These are phyloP conservation scores for Croton setiger DNA, from an alignment of 441 rosid genomes.

Conservation along the genomic window DNA sequence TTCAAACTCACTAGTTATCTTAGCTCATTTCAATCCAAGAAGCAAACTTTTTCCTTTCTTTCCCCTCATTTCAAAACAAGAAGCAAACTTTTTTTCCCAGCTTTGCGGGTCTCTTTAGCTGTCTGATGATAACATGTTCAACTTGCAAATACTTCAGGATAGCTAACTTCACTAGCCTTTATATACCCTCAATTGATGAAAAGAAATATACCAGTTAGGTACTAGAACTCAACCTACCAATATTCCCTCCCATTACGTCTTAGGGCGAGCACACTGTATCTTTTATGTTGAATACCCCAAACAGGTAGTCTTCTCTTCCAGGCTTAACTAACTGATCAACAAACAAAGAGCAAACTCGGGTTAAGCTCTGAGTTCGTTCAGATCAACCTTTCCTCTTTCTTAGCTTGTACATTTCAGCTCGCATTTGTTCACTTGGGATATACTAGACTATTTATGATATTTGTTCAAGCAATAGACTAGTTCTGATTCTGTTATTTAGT, in stretches of 20 bases:
- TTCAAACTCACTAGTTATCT: too few species aligned
- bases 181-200: background rate
- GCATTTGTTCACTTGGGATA: conserved; percentile 5
- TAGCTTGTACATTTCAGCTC: background rate
- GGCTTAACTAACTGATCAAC: background rate
- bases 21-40: too few species aligned
- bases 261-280: background rate
- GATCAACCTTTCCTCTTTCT: background rate
- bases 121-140: background rate
- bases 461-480: too few species aligned
- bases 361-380: background rate
- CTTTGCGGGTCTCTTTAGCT: background rate
- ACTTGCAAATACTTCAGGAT: background rate
- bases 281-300: background rate
- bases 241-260: background rate
- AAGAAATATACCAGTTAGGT: background rate
- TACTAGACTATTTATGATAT: background rate
- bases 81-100: background rate
- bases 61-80: background rate
- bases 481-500: too few species aligned
- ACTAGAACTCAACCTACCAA: background rate
- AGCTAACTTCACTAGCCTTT: background rate
- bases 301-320: background rate
- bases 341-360: background rate
- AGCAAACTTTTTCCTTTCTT: background rate